Conservation (phyloP, 192 early-diverging fungal species). For the Linnemannia zychae region DNA sequence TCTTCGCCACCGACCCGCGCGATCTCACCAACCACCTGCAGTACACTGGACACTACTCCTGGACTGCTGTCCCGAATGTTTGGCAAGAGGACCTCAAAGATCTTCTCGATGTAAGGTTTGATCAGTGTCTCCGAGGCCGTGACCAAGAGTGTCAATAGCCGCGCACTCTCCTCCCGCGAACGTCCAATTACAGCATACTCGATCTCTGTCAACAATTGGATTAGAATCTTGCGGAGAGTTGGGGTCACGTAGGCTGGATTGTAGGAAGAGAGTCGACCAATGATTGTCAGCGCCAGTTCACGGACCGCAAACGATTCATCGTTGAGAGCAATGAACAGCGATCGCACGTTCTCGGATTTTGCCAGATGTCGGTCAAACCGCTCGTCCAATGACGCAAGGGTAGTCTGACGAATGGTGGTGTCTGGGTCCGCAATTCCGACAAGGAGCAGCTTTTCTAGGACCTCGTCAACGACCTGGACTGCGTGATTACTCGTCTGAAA, state of each 20-base stretch:
- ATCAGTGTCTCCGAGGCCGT: slow-evolving; percentile 81
- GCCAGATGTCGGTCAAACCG: slow-evolving; percentile 92
- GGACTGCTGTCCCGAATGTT: slow-evolving; percentile 84
- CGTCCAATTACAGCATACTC: slow-evolving; percentile 84
- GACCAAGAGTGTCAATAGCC: slow-evolving; percentile 82
- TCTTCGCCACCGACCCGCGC: slow-evolving; percentile 85
- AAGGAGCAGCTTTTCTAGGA: slow-evolving; percentile 87
- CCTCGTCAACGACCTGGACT: slow-evolving; percentile 85
- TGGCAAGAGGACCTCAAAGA: slow-evolving; percentile 86
- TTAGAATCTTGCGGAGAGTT: slow-evolving; percentile 84
- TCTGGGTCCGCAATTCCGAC: slow-evolving; percentile 92
- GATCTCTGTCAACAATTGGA: slow-evolving; percentile 90
- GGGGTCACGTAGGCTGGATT: slow-evolving; percentile 96
- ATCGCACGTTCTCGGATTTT: slow-evolving; percentile 89
- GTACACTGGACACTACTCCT: slow-evolving; percentile 82
- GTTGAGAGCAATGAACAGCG: slow-evolving; percentile 89
- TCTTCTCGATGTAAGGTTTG: slow-evolving; percentile 89
- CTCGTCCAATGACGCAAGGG: slow-evolving; percentile 82
- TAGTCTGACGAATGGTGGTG: slow-evolving; percentile 78
- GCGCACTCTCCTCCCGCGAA: slow-evolving; percentile 88
- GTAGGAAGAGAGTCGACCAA: slow-evolving; percentile 79
- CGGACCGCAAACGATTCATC: slow-evolving; percentile 93
- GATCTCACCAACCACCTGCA: slow-evolving; percentile 86
- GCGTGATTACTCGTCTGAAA: slow-evolving; percentile 81
- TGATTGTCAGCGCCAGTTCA: slow-evolving; percentile 83